Base-by-base conservation (phyloP, 2,329 filamentous ascomycete genomes). In the Cordyceps cicadae region DNA sequence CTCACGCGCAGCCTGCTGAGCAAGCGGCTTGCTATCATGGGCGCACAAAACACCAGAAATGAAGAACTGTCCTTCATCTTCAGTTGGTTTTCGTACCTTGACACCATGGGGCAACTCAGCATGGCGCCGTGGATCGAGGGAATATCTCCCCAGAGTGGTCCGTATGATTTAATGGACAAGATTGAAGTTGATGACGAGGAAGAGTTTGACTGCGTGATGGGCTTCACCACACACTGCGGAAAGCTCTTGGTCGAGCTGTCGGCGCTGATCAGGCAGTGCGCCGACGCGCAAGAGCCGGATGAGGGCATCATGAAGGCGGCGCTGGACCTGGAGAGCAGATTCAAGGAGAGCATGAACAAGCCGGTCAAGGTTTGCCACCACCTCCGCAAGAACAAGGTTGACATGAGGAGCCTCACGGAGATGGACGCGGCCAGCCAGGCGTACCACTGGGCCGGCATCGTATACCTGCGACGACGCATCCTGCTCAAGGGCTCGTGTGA, bases 51-150 rank as follows among this genome's bases (percentile, higher is more conserved):
- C 46, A 68, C 80, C 68, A 68, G 81, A 67, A 79, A 86, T 67
- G 77, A 83, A 68, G 79, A 89, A 59, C 81, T 86, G 59, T 87
- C 87, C 58, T 94, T 95, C 68, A 79, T 94, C 11, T 87, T 84
- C 65, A 85, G 88, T 62, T 95, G 90, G 90, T 88, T 94, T 64
- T 88, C 87, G 1, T 94, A 94, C 72, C 80, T 95, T 21, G 90
- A 94, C 68, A 85, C 94, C 1, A 76, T 94, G 60, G 90, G 89
- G 26, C 86, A 84, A 48, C 77, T 95, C 29, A 86, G 77, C 59
- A 88, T 88, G 17, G 81, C 82, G 11, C 77, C 69, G 51, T 32
- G 32, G 8, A 51, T 50, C 21, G 52, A 59, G 26, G 53, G 39
- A 4, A 48, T 56, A 26, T 37, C 59, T 2, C 49, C 48, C 2